A percentile compares a stretch with the other conserved stretches of the same genome.
phyloP scores from a whole-genome alignment of 805 yeast genomes.

The Pichia cephalocereana region DNA sequence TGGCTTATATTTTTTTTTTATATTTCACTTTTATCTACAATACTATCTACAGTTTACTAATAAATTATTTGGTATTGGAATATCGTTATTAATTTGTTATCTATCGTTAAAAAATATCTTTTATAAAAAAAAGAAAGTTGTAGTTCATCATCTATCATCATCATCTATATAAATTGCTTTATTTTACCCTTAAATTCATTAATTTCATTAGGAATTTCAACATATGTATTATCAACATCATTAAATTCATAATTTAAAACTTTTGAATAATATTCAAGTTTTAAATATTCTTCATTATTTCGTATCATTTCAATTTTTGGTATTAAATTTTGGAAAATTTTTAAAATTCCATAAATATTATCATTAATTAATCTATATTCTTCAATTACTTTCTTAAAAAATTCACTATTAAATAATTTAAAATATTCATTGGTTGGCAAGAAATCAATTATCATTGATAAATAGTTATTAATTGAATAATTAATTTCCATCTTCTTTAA shows the following conservation, averaged over 20 bases:
- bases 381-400: slow-evolving; percentile 25
- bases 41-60: too few relatives aligned
- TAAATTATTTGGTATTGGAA: too few relatives aligned
- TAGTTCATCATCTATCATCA: background rate
- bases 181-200: slow-evolving; percentile 17
- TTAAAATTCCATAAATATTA: slow-evolving; percentile 28
- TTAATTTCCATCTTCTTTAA: background rate
- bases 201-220: slow-evolving; percentile 25
- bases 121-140: too few relatives aligned
- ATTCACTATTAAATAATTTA: slow-evolving; percentile 14
- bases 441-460: slow-evolving; percentile 24
- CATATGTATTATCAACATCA: slow-evolving; percentile 28
- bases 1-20: too few relatives aligned
- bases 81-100: too few relatives aligned
- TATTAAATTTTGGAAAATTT: slow-evolving; percentile 14
- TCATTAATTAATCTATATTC: slow-evolving; percentile 26
- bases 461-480: slow-evolving; percentile 20
- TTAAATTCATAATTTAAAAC: slow-evolving; percentile 27
- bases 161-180: background rate
- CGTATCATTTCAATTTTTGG: background rate
- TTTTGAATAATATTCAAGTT: slow-evolving; percentile 21
- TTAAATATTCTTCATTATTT: background rate
- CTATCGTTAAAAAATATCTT: too few relatives aligned
- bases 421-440: slow-evolving; percentile 14
- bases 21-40: too few relatives aligned